Percentiles rank a stretch among this genome's conserved stretches.
Conservation (phyloP, 805 yeast genomes). For the Candida parachauliodes region DNA sequence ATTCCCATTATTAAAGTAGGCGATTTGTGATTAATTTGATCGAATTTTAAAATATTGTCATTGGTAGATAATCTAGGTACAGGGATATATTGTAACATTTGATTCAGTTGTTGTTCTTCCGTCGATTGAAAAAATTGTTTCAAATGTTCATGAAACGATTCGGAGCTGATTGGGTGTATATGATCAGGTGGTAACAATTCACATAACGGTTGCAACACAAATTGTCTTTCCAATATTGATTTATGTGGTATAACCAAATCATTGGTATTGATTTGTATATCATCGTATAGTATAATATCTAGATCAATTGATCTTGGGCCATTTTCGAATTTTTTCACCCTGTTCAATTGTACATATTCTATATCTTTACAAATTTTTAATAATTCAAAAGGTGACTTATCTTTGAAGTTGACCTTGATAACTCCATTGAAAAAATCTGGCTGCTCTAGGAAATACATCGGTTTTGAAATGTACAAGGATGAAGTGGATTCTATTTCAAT, state of each 20-base stretch:
- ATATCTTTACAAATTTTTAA: conserved; percentile 63
- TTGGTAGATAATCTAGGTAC: conserved; percentile 17
- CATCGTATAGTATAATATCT: conserved; percentile 77
- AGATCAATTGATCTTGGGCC: conserved; percentile 92
- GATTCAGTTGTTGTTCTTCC: conserved; percentile 43
- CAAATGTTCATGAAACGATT: conserved; percentile 69
- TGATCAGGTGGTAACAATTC: conserved; percentile 68
- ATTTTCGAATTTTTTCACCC: conserved; percentile 79
- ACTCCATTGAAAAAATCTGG: conserved; percentile 83
- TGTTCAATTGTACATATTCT: conserved; percentile 65
- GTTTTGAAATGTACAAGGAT: conserved; percentile 80
- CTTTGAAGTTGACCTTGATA: conserved; percentile 55
- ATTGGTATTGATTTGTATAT: conserved; percentile 49
- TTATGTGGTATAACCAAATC: conserved; percentile 80
- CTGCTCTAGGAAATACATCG: conserved; percentile 87
- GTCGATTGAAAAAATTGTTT: conserved; percentile 38
- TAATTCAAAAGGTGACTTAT: conserved; percentile 59
- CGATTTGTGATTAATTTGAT: conserved; percentile 38
- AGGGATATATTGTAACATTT: conserved; percentile 52
- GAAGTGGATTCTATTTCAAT: conserved; percentile 61
- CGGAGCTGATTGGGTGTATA: conserved; percentile 83
- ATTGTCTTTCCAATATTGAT: conserved; percentile 82
- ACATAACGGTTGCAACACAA: conserved; percentile 85
- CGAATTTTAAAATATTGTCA: conserved; percentile 32
- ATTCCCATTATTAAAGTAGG: conserved; percentile 83